A percentile compares a stretch with the other conserved stretches of the same genome.
These are phyloP conservation scores for Yamadazyma triangularis DNA, from an alignment of 1,139 yeast genomes.

Conservation along the genomic window DNA sequence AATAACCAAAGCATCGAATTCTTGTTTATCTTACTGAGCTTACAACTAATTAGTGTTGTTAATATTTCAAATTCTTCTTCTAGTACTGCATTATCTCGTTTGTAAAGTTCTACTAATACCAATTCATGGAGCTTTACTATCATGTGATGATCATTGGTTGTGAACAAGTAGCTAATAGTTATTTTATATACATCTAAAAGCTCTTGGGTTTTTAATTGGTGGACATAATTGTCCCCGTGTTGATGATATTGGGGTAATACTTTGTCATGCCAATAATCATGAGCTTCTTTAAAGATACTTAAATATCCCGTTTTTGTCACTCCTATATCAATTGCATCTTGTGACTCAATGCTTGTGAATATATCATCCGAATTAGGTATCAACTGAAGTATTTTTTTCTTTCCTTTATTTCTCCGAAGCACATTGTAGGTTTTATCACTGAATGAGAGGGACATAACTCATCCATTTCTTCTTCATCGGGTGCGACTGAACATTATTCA, in stretches of 20 bases:
- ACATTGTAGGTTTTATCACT: too few species aligned
- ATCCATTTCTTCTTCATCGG: too few species aligned
- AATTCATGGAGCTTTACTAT: constrained; percentile 27
- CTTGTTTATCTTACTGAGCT: constrained; percentile 36
- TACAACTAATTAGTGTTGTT: constrained; percentile 28
- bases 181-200: constrained; percentile 12
- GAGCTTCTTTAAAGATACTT: constrained; percentile 30
- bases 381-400: too few species aligned
- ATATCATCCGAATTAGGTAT: too few species aligned
- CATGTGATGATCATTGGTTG: constrained; percentile 41
- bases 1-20: constrained; percentile 40
- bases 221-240: neutral
- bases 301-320: constrained; percentile 27
- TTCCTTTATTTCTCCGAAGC: too few species aligned
- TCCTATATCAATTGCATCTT: constrained; percentile 36
- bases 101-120: constrained; percentile 14
- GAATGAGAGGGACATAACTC: too few species aligned
- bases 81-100: constrained; percentile 10
- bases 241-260: too few species aligned
- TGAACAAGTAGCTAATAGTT: constrained; percentile 32
- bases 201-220: constrained; percentile 4
- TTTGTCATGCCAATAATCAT: constrained; percentile 25
- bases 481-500: too few species aligned
- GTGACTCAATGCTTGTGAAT: too few species aligned
- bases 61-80: constrained; percentile 26